These are phyloP conservation scores for Peronospora farinosa DNA, from an alignment of 352 stramenopile genomes.

Conservation along the genomic window DNA sequence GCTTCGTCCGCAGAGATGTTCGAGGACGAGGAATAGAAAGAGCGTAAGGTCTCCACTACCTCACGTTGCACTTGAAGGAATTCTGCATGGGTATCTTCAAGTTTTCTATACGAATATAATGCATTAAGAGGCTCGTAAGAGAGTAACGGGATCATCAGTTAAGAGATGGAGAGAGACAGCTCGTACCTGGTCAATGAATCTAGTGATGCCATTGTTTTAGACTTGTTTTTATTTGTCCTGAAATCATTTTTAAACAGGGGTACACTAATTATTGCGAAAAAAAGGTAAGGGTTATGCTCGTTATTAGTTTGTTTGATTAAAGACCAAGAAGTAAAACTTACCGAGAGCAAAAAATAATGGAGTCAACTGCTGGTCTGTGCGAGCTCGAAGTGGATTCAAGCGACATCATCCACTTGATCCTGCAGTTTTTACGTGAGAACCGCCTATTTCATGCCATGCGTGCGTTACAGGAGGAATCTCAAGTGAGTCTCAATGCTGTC, in stretches of 20 bases:
- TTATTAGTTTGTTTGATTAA: no score
- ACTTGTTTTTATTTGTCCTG: no score
- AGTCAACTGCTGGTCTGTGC: constrained; percentile 2
- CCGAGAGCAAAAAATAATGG: constrained; percentile 3
- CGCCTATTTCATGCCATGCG: constrained; percentile 75
- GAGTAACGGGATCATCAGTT: not conserved
- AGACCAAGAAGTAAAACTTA: no score
- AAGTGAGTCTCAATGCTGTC: constrained; percentile 83
- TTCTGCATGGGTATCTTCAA: constrained; percentile 61
- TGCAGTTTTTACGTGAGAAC: constrained; percentile 91
- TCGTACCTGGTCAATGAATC: constrained; percentile 18
- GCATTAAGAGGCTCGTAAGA: not conserved
- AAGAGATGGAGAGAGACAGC: not conserved
- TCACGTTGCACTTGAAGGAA: constrained; percentile 48
- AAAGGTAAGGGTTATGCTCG: no score
- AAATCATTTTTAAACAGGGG: no score
- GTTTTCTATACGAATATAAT: constrained; percentile 34
- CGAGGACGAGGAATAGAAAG: constrained; percentile 57
- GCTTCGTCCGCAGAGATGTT: constrained; percentile 57
- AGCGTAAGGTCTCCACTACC: constrained; percentile 51
- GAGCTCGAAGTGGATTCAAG: constrained; percentile 59
- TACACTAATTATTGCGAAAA: no score
- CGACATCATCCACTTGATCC: constrained; percentile 86
- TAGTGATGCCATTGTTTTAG: constrained; percentile 8
- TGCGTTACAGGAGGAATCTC: constrained; percentile 82